Conservation (phyloP, 768 basidiomycete species). For the Nidularia pulvinata region DNA sequence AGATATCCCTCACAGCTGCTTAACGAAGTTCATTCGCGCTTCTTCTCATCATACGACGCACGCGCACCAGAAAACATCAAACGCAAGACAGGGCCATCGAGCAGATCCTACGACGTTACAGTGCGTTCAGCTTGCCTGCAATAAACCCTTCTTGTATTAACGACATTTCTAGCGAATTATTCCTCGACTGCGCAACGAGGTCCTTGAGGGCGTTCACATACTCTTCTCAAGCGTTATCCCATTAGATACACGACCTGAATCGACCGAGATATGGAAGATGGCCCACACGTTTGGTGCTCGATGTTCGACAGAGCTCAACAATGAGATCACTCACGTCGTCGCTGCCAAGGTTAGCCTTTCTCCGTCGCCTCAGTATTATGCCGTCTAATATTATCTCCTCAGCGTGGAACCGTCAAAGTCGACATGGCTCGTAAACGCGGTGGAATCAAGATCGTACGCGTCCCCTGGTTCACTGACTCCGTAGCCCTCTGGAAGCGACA, state of each 20-base stretch:
- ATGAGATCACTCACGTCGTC: constrained; percentile 85
- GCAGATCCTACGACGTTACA: constrained; percentile 68
- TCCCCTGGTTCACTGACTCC: constrained; percentile 89
- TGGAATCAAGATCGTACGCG: constrained; percentile 82
- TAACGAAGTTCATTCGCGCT: constrained; percentile 74
- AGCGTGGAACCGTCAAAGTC: constrained; percentile 94
- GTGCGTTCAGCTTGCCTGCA: constrained; percentile 40
- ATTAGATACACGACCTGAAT: constrained; percentile 78
- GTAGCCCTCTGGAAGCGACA: constrained; percentile 86
- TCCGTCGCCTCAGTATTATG: constrained; percentile 1
- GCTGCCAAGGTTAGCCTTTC: constrained; percentile 69
- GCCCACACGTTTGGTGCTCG: constrained; percentile 89
- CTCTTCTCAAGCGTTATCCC: constrained; percentile 97
- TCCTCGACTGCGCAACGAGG: constrained; percentile 71
- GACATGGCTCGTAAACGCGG: constrained; percentile 78
- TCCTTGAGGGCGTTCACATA: constrained; percentile 79
- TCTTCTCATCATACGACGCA: constrained; percentile 68
- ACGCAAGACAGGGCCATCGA: constrained; percentile 19
- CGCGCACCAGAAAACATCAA: constrained; percentile 22
- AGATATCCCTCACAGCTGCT: constrained; percentile 56
- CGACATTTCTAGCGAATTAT: constrained; percentile 69
- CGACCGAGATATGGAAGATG: constrained; percentile 82
- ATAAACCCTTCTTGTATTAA: constrained; percentile 1
- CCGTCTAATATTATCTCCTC: background rate
- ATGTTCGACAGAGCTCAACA: constrained; percentile 68